These are phyloP conservation scores for Ophiostoma himal-ulmi DNA, from an alignment of 2,329 filamentous ascomycete species.

Conservation along the genomic window DNA sequence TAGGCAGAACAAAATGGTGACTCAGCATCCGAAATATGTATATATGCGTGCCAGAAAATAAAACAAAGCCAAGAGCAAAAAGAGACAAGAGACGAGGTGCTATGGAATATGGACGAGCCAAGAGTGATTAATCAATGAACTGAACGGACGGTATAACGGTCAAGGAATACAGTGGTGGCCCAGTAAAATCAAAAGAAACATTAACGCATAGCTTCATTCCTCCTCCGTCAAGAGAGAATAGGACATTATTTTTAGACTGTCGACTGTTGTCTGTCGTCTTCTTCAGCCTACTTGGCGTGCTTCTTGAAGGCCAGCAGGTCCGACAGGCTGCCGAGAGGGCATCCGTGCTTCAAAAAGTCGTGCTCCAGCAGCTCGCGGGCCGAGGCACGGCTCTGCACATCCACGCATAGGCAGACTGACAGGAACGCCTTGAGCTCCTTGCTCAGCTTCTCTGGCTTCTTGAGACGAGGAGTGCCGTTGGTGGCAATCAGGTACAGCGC, in stretches of 20 bases:
- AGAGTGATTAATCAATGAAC: background rate
- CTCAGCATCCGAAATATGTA: conserved; percentile 2
- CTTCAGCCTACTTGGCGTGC: conserved; percentile 50
- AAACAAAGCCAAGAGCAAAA: background rate
- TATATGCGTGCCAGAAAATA: conserved; percentile 4
- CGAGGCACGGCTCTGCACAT: conserved; percentile 89
- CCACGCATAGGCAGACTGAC: conserved; percentile 91
- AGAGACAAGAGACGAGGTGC: background rate
- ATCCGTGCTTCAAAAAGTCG: conserved; percentile 91
- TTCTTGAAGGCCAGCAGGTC: conserved; percentile 86
- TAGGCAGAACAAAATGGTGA: background rate
- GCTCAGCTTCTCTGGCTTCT: conserved; percentile 96
- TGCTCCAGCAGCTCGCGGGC: conserved; percentile 84
- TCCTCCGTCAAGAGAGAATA: background rate
- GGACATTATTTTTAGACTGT: background rate
- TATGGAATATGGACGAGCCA: background rate
- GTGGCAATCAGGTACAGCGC: conserved; percentile 96
- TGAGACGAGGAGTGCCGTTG: conserved; percentile 90
- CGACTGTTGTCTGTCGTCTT: background rate
- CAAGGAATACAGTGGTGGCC: background rate
- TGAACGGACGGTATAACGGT: background rate
- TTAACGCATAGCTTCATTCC: conserved; percentile 6
- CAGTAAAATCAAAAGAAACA: background rate
- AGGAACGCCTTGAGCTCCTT: conserved; percentile 98
- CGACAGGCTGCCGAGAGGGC: conserved; percentile 72